These are phyloP conservation scores for Chrysoporthe deuterocubensis DNA, from an alignment of 2,329 filamentous ascomycete species.

Conservation along the genomic window DNA sequence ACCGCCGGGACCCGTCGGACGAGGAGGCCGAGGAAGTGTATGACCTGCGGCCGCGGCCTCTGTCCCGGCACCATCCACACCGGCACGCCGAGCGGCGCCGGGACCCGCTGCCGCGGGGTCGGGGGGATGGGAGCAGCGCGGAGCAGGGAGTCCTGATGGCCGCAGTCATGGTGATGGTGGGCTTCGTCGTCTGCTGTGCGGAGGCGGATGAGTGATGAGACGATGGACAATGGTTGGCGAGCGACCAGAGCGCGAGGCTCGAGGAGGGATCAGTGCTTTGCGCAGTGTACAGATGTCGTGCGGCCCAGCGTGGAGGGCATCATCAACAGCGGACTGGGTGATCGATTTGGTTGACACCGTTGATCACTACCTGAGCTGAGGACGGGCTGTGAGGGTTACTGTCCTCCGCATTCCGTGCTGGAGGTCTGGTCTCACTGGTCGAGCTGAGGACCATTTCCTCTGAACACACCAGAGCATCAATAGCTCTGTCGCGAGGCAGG, in stretches of 20 bases:
- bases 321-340: no score
- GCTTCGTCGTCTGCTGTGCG: constrained; percentile 18
- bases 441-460: background rate
- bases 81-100: constrained; percentile 6
- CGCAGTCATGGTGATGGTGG: constrained; percentile 43
- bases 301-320: no score
- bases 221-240: background rate
- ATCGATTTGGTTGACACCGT: no score
- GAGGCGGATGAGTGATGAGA: constrained; percentile 15
- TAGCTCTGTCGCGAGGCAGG: no score
- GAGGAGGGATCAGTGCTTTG: no score
- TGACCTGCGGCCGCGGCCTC: constrained; percentile 18
- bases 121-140: background rate
- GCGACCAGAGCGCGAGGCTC: no score
- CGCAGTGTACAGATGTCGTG: no score
- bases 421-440: background rate
- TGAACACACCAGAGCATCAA: background rate
- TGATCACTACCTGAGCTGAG: no score
- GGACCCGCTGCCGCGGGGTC: background rate
- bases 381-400: no score
- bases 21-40: constrained; percentile 24
- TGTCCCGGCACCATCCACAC: constrained; percentile 6
- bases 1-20: constrained; percentile 3
- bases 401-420: no score
- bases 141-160: constrained; percentile 21